Evolutionary conservation across 352 stramenopile species (phyloP), one percentile per base, ranked within the genome.

Genomic region (Globisporangium perplexum): DNA sequence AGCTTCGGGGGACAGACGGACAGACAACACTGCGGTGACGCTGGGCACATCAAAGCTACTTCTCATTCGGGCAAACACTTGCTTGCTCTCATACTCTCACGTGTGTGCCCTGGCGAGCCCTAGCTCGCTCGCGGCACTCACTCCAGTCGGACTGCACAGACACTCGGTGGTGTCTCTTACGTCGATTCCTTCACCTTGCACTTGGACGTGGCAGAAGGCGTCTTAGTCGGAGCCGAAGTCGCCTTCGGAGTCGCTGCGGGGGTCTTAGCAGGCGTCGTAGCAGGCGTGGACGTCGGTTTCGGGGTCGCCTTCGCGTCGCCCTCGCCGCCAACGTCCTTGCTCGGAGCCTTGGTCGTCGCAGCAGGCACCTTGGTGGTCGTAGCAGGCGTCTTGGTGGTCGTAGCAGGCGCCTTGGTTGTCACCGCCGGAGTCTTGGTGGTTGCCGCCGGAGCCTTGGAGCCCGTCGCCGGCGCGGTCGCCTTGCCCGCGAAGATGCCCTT

Each of bases 141-240:
- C n/a, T n/a, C n/a, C n/a, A n/a, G n/a, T n/a, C n/a, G n/a, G n/a
- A n/a, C n/a, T n/a, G n/a, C n/a, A n/a, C 15, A 18, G 20, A 35
- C 10, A 22, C n/a, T 1, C 41, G 23, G n/a, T 18, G 23, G 24
- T 15, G 18, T 38, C 44, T 7, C 44, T 22, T 41, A 35, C 11
- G 10, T n/a, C 6, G 36, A 47, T 24, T 43, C 42, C 39, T 52
- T 61, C 47, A 55, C 55, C 28, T 61, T 61, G 47, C 55, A 61
- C 47, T 61, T 54, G 23, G 45, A 38, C 18, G 24, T 23, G 20
- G 43, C 45, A 18, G 33, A 23, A 15, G 50, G 18, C 17, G 15
- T 57, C 1, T 18, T 30, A 5, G 43, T 35, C 7, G 51, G 24
- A 50, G 41, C 31, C 12, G 18, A 6, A 6, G 55, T 54, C 12